A percentile compares a stretch with the other conserved stretches of the same genome.
These are phyloP conservation scores for Microbotryum silenes-acaulis DNA, from an alignment of 1,284 basidiomycete genomes.

Conservation along the genomic window DNA sequence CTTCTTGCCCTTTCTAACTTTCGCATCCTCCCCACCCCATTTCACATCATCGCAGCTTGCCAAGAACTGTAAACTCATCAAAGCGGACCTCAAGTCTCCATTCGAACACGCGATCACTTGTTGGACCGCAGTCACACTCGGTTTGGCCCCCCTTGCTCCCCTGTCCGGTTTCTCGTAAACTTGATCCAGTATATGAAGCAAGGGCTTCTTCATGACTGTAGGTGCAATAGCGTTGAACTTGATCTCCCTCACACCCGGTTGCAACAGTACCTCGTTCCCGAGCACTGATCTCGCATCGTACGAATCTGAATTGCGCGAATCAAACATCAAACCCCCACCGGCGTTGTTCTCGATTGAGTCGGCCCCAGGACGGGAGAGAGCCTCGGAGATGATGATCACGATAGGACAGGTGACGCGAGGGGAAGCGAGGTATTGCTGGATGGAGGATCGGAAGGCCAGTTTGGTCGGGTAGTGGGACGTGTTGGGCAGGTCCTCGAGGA, in stretches of 20 bases:
- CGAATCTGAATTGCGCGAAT: slow-evolving; percentile 4
- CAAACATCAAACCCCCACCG: slow-evolving; percentile 1
- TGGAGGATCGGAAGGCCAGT: slow-evolving; percentile 62
- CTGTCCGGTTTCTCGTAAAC: slow-evolving; percentile 38
- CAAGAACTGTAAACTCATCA: slow-evolving; percentile 83
- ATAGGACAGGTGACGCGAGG: slow-evolving; percentile 53
- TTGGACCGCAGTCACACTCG: slow-evolving; percentile 49
- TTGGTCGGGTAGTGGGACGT: slow-evolving; percentile 58
- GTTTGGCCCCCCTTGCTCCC: slow-evolving; percentile 32
- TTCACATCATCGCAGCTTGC: slow-evolving; percentile 11
- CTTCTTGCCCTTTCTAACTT: slow-evolving; percentile 5
- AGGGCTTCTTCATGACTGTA: slow-evolving; percentile 71
- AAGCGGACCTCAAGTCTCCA: slow-evolving; percentile 85
- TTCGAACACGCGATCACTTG: slow-evolving; percentile 67
- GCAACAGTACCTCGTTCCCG: slow-evolving; percentile 49
- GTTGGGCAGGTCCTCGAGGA: slow-evolving; percentile 90
- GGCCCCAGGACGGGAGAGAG: slow-evolving; percentile 47
- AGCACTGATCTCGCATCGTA: slow-evolving; percentile 20
- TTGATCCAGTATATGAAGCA: slow-evolving; percentile 56
- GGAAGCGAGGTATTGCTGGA: slow-evolving; percentile 50
- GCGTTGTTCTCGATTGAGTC: slow-evolving; percentile 40
- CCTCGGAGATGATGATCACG: slow-evolving; percentile 75
- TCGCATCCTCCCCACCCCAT: neutral
- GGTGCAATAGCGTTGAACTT: slow-evolving; percentile 84
- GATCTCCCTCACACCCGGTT: slow-evolving; percentile 64